Conservation (phyloP, 2,329 filamentous ascomycete species). For the Chalaropsis thielavioides region DNA sequence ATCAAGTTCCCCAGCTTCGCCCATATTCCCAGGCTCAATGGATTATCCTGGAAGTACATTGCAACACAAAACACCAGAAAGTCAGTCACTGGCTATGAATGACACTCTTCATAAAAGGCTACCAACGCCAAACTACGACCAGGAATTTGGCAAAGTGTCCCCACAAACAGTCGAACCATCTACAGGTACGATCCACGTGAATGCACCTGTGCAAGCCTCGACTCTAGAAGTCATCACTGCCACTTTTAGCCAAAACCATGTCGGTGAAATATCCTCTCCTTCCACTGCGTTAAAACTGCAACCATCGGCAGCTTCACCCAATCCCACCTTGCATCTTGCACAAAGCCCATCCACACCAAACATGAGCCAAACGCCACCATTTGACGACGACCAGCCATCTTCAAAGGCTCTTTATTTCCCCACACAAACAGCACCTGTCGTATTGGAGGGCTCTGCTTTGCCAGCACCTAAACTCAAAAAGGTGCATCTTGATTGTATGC, state of each 20-base stretch:
- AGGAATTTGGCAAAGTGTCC: too few relatives aligned
- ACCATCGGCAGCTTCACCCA: neutral
- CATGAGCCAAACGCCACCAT: neutral
- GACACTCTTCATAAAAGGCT: too few relatives aligned
- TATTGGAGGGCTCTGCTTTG: constrained; percentile 25
- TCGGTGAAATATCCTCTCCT: neutral
- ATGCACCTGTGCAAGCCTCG: neutral
- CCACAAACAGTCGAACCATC: neutral
- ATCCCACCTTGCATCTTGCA: neutral
- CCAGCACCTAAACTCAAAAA: constrained; percentile 32
- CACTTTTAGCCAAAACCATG: neutral
- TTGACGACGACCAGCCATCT: constrained; percentile 21
- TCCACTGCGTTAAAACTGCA: neutral
- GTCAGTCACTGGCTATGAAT: neutral
- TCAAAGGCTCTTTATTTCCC: constrained; percentile 29
- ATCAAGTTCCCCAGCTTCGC: neutral
- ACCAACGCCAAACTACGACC: too few relatives aligned
- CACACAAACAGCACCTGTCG: neutral
- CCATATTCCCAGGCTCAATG: neutral
- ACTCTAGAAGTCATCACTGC: neutral
- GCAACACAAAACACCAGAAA: neutral
- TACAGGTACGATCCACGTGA: neutral
- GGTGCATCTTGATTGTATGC: constrained; percentile 33
- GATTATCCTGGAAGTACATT: constrained; percentile 11
- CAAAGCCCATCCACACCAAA: neutral